A percentile compares a stretch with the other conserved stretches of the same genome.
Evolutionary conservation across 805 yeast genomes (phyloP).

Genomic region (Wickerhamomyces queroliae): DNA sequence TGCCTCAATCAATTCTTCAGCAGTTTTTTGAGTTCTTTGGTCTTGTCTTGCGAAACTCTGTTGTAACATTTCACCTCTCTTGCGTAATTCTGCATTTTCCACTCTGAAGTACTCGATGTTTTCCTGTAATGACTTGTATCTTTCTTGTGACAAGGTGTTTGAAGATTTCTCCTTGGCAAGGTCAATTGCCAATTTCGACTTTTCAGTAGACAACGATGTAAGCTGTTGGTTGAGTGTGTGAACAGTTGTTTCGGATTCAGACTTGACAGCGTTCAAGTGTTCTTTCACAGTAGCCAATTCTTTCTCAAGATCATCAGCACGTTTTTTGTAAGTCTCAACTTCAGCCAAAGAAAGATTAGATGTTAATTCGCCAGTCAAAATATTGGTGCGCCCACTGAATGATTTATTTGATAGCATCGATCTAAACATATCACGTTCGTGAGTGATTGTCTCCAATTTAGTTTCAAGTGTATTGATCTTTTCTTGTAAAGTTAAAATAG

Average conservation of each 20-base stretch:
- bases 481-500: slow-evolving; percentile 56
- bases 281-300: slow-evolving; percentile 11
- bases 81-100: slow-evolving; percentile 41
- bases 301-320: slow-evolving; percentile 8
- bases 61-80: slow-evolving; percentile 34
- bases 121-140: slow-evolving; percentile 35
- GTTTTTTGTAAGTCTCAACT: slow-evolving; percentile 8
- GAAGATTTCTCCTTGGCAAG: slow-evolving; percentile 52
- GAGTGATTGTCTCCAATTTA: slow-evolving; percentile 46
- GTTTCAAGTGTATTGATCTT: slow-evolving; percentile 47
- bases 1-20: slow-evolving; percentile 50
- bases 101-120: slow-evolving; percentile 32
- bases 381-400: slow-evolving; percentile 9
- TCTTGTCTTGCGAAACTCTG: slow-evolving; percentile 42
- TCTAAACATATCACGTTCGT: slow-evolving; percentile 69
- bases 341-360: slow-evolving; percentile 5
- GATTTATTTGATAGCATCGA: slow-evolving; percentile 19
- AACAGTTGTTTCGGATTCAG: slow-evolving; percentile 38
- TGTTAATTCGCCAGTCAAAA: slow-evolving; percentile 13
- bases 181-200: slow-evolving; percentile 41
- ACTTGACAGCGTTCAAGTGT: slow-evolving; percentile 22
- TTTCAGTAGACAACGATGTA: slow-evolving; percentile 30
- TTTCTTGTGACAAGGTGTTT: slow-evolving; percentile 46
- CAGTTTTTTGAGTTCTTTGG: slow-evolving; percentile 36
- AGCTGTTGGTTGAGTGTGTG: slow-evolving; percentile 45